Evolutionary conservation across 2,329 filamentous ascomycete species (phyloP).

Genomic region (Waltergamsia citrina): DNA sequence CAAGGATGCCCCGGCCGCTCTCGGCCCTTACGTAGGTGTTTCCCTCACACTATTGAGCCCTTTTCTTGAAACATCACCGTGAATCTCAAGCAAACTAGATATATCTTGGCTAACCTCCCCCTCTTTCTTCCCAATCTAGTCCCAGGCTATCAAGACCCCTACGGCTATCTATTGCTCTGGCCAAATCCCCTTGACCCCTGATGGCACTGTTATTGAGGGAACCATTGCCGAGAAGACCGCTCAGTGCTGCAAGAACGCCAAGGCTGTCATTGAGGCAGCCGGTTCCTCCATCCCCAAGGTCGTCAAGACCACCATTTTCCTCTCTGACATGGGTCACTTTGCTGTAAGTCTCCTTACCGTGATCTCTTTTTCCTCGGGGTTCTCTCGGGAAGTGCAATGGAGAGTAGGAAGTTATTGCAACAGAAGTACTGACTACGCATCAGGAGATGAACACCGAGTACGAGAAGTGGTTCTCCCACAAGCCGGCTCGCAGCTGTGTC

Average conservation of each 20-base stretch:
- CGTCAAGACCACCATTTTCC: constrained; percentile 87
- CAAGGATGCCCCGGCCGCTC: constrained; percentile 50
- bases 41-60: not conserved
- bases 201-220: constrained; percentile 46
- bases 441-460: constrained; percentile 78
- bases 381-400: not conserved
- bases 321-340: constrained; percentile 87
- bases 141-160: constrained; percentile 58
- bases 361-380: constrained; percentile 3
- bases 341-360: constrained; percentile 31
- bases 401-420: too few relatives aligned
- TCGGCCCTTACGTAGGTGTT: constrained; percentile 51
- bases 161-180: constrained; percentile 59
- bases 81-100: too few relatives aligned
- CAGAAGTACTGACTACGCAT: not conserved
- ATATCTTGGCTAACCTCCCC: not conserved
- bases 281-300: constrained; percentile 71
- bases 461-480: constrained; percentile 72
- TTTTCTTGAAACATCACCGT: too few relatives aligned
- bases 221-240: constrained; percentile 54
- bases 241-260: constrained; percentile 65
- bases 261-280: constrained; percentile 73
- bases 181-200: constrained; percentile 59
- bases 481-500: constrained; percentile 82
- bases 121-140: constrained; percentile 31